A percentile compares a stretch with the other conserved stretches of the same genome.
Evolutionary conservation across 352 stramenopile species (phyloP).

Genomic region (Globisporangium acanthophoron): DNA sequence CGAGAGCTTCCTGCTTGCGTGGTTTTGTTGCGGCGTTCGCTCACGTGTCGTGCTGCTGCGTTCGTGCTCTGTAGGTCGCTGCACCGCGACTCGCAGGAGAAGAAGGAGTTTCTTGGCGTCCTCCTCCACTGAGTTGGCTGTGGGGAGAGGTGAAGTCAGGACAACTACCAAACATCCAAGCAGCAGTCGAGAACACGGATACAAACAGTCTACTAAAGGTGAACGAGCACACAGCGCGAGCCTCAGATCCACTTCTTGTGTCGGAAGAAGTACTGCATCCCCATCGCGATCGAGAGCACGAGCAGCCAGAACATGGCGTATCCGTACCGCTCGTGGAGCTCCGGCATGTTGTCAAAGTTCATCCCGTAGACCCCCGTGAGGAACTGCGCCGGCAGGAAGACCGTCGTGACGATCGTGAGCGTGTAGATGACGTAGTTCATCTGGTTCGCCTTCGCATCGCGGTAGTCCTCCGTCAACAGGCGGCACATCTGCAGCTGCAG

Average conservation of each 20-base stretch:
- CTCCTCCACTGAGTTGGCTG: constrained; percentile 15
- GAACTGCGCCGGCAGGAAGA: constrained; percentile 86
- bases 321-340: constrained; percentile 75
- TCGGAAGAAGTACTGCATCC: constrained; percentile 75
- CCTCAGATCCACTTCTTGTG: constrained; percentile 82
- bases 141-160: background rate
- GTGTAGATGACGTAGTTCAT: constrained; percentile 91
- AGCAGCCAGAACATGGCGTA: constrained; percentile 84
- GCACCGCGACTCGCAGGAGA: constrained; percentile 56
- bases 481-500: constrained; percentile 78
- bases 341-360: constrained; percentile 89
- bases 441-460: constrained; percentile 76
- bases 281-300: constrained; percentile 57
- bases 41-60: background rate
- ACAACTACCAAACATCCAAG: too few species aligned
- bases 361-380: constrained; percentile 87
- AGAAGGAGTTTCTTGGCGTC: constrained; percentile 35
- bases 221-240: background rate
- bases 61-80: constrained; percentile 28
- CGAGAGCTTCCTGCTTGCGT: background rate
- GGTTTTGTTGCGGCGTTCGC: background rate
- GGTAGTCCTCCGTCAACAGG: constrained; percentile 74
- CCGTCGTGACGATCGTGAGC: constrained; percentile 86
- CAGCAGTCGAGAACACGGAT: background rate
- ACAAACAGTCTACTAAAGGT: background rate